Conservation (phyloP, 805 yeast species). For the Zygosaccharomyces rouxii region DNA sequence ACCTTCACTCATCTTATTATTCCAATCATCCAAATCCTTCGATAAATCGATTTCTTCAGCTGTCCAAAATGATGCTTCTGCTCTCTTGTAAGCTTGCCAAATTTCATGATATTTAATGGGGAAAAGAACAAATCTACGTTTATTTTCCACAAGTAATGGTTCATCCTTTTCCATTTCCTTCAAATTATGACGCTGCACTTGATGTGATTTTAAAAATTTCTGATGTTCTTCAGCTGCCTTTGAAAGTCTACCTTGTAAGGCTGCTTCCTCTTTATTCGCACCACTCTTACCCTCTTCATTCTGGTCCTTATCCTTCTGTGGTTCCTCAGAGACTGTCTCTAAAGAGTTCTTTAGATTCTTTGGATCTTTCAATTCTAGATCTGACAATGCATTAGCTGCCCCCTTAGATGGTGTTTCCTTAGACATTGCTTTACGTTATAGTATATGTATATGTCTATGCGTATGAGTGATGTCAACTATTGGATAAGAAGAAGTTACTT, state of each 20-base stretch:
- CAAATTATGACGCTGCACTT: conserved; percentile 66
- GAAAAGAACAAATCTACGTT: conserved; percentile 83
- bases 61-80: conserved; percentile 99
- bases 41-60: conserved; percentile 97
- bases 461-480: not conserved
- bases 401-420: conserved; percentile 71
- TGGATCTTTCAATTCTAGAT: conserved; percentile 46
- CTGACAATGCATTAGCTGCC: conserved; percentile 53
- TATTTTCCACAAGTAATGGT: conserved; percentile 82
- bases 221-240: conserved; percentile 43
- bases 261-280: conserved; percentile 23
- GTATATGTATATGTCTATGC: not conserved
- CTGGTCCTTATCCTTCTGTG: conserved; percentile 19
- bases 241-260: conserved; percentile 26
- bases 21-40: conserved; percentile 92
- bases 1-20: conserved; percentile 77
- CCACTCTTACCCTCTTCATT: conserved; percentile 19
- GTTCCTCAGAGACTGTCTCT: conserved; percentile 40
- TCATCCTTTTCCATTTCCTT: conserved; percentile 79
- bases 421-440: conserved; percentile 7
- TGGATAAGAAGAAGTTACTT: not conserved
- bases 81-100: conserved; percentile 98
- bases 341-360: conserved; percentile 41
- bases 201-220: conserved; percentile 56
- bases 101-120: conserved; percentile 96